Evolutionary conservation across 805 yeast species (phyloP).

Genomic region (Cyberlindnera mrakii): DNA sequence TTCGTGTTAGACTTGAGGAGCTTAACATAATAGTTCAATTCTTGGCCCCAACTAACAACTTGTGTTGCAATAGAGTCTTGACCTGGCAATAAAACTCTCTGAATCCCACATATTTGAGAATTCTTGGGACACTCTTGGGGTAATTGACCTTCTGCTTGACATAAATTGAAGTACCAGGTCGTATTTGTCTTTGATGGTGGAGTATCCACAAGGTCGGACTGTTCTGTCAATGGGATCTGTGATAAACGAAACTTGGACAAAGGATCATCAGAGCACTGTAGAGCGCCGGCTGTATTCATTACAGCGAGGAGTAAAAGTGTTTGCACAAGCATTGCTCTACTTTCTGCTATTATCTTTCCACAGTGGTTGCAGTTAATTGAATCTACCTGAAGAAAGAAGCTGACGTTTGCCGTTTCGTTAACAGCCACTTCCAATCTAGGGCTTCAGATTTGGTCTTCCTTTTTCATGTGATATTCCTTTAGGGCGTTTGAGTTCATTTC

Average conservation of each 20-base stretch:
- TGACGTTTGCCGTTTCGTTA: no score
- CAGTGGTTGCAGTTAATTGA: no score
- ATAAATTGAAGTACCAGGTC: slow-evolving; percentile 69
- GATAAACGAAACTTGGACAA: slow-evolving; percentile 15
- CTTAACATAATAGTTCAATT: slow-evolving; percentile 29
- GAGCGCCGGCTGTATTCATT: slow-evolving; percentile 2
- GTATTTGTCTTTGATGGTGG: slow-evolving; percentile 71
- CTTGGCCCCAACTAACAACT: slow-evolving; percentile 50
- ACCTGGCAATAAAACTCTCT: slow-evolving; percentile 47
- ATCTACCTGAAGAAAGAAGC: no score
- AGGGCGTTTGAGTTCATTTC: no score
- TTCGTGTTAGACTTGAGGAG: slow-evolving; percentile 17
- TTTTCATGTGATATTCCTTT: no score
- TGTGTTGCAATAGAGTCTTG: slow-evolving; percentile 46
- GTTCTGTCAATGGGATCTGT: slow-evolving; percentile 37
- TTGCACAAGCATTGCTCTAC: neutral
- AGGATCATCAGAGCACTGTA: slow-evolving; percentile 17
- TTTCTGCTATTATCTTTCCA: no score
- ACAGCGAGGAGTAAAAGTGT: neutral
- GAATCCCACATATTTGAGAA: slow-evolving; percentile 75
- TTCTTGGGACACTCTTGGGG: slow-evolving; percentile 53
- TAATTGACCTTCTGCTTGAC: slow-evolving; percentile 40
- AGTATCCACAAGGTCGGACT: slow-evolving; percentile 42
- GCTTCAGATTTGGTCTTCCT: no score
- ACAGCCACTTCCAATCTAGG: no score